Percentiles rank a stretch among this genome's conserved stretches.
These are phyloP conservation scores for Emergomyces africanus DNA, from an alignment of 2,329 filamentous ascomycete species.

Conservation along the genomic window DNA sequence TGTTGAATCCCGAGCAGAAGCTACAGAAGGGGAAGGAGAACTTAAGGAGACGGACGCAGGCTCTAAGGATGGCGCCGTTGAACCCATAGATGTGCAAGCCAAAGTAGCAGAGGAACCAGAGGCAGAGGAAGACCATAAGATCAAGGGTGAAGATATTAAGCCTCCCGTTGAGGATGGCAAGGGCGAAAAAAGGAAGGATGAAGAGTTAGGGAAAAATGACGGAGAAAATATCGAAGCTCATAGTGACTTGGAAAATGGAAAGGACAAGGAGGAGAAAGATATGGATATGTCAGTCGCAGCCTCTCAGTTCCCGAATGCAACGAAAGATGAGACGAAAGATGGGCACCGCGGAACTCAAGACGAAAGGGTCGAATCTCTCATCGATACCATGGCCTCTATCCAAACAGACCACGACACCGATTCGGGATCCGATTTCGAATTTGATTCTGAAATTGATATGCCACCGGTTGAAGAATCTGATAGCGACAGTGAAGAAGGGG, in stretches of 20 bases:
- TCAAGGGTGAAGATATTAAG: neutral
- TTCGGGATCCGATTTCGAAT: constrained; percentile 28
- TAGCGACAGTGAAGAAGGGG: constrained; percentile 1
- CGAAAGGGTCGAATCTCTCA: neutral
- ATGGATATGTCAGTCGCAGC: neutral
- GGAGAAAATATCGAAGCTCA: neutral
- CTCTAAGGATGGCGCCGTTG: neutral
- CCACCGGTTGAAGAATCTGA: constrained; percentile 16
- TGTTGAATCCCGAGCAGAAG: neutral
- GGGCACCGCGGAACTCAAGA: neutral
- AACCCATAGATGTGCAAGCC: neutral
- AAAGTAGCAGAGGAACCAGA: neutral
- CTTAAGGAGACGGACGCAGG: neutral
- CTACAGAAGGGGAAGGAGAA: neutral
- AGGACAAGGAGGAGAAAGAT: neutral
- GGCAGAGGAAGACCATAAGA: neutral
- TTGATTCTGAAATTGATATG: constrained; percentile 32
- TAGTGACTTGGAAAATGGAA: neutral
- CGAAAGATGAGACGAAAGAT: neutral
- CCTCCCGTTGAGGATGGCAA: neutral
- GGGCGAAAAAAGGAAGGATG: neutral
- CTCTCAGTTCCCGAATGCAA: neutral
- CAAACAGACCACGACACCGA: constrained; percentile 21
- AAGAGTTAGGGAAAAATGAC: neutral
- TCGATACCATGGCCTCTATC: neutral